These are phyloP conservation scores for Pichia sp. DNA, from an alignment of 1,139 yeast species.

Conservation along the genomic window DNA sequence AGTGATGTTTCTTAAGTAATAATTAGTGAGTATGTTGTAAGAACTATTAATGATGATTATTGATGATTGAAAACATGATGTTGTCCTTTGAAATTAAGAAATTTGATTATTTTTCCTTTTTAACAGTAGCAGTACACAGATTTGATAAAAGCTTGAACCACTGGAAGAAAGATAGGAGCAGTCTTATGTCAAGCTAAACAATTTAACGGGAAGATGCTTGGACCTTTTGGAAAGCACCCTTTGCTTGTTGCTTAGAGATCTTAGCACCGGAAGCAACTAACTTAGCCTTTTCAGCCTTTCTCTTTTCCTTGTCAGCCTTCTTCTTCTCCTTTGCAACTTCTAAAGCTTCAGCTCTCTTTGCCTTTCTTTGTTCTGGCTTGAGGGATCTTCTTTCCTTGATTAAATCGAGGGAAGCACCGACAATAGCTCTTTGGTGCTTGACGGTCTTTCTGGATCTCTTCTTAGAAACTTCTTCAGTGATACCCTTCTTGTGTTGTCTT, in stretches of 20 bases:
- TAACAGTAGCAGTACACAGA: too few relatives aligned
- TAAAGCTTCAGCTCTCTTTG: slow-evolving; percentile 88
- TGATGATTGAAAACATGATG: too few relatives aligned
- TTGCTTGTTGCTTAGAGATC: slow-evolving; percentile 79
- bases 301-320: slow-evolving; percentile 88
- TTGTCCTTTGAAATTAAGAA: too few relatives aligned
- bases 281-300: slow-evolving; percentile 93
- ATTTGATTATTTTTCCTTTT: too few relatives aligned
- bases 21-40: too few relatives aligned
- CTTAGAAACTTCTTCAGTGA: slow-evolving; percentile 96
- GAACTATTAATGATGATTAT: too few relatives aligned
- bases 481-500: slow-evolving; percentile 99
- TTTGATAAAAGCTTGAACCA: too few relatives aligned
- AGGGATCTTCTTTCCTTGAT: slow-evolving; percentile 96
- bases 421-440: slow-evolving; percentile 98
- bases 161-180: too few relatives aligned
- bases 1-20: too few relatives aligned
- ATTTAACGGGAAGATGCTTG: slow-evolving; percentile 92
- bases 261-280: slow-evolving; percentile 64
- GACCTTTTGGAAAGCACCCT: slow-evolving; percentile 95
- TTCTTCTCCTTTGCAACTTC: slow-evolving; percentile 93
- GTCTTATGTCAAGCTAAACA: too few relatives aligned
- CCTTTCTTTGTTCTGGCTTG: slow-evolving; percentile 98
- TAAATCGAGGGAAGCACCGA: slow-evolving; percentile 98
- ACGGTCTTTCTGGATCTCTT: slow-evolving; percentile 97